Conservation (phyloP, 495 filamentous ascomycete genomes). For the Pyrenula aspistea region DNA sequence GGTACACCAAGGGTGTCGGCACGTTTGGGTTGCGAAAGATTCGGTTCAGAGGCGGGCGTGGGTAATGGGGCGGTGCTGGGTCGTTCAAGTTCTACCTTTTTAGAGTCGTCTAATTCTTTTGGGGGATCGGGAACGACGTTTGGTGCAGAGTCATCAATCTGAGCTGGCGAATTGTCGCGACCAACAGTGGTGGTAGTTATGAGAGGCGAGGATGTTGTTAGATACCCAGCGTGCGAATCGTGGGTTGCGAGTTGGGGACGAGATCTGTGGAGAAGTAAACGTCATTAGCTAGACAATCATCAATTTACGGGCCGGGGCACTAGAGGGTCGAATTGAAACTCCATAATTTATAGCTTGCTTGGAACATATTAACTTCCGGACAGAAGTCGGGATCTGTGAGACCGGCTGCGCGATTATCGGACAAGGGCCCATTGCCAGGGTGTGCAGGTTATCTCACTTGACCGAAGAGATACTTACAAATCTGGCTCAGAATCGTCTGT, state of each 20-base stretch:
- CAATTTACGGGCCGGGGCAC: slow-evolving; percentile 1
- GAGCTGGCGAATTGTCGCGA: slow-evolving; percentile 10
- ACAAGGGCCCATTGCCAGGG: not conserved
- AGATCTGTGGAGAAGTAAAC: slow-evolving; percentile 24
- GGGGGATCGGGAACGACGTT: slow-evolving; percentile 1
- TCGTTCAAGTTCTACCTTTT: not conserved
- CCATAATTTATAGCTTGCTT: not conserved
- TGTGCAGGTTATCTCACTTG: too few species aligned
- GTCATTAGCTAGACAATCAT: slow-evolving; percentile 10
- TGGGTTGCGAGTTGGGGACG: slow-evolving; percentile 55
- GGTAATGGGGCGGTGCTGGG: slow-evolving; percentile 2
- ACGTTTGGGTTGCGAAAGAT: slow-evolving; percentile 17
- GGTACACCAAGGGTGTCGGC: slow-evolving; percentile 4
- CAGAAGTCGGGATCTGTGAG: not conserved
- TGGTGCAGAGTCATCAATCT: not conserved
- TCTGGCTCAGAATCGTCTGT: slow-evolving; percentile 63
- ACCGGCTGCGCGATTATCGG: not conserved
- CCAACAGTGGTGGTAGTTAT: slow-evolving; percentile 46
- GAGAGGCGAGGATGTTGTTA: slow-evolving; percentile 73
- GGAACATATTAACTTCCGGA: too few species aligned
- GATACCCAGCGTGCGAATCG: slow-evolving; percentile 66
- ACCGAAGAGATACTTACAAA: slow-evolving; percentile 54
- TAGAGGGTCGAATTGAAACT: too few species aligned
- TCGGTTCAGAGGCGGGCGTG: slow-evolving; percentile 11
- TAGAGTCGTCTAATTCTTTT: not conserved